These are phyloP conservation scores for Plasmodium billcollinsi DNA, from an alignment of 169 alveolate species.

Conservation along the genomic window DNA sequence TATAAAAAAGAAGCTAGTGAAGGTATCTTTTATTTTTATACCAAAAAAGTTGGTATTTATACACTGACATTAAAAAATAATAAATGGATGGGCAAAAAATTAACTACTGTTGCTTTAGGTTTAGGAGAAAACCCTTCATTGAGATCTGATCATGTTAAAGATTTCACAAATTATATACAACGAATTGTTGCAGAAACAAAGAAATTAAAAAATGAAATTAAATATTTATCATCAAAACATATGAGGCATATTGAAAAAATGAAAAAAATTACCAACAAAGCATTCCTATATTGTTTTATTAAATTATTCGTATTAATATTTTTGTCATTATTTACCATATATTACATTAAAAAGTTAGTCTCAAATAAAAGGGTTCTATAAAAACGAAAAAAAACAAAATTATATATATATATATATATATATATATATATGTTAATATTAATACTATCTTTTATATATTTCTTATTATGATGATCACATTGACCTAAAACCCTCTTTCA, in stretches of 20 bases:
- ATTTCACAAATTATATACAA: conserved; percentile 58
- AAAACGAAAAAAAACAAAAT: not conserved
- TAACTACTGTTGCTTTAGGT: conserved; percentile 73
- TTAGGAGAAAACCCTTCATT: conserved; percentile 69
- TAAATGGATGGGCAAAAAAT: conserved; percentile 57
- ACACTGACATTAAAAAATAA: conserved; percentile 50
- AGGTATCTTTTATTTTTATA: conserved; percentile 70
- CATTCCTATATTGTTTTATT: conserved; percentile 63
- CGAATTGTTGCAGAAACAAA: conserved; percentile 50
- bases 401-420: not conserved
- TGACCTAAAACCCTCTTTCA: no score
- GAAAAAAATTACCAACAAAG: conserved; percentile 72
- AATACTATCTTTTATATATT: not conserved
- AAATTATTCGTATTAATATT: conserved; percentile 68
- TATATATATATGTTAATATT: not conserved
- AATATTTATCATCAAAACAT: conserved; percentile 72
- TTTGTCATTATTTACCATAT: conserved; percentile 63
- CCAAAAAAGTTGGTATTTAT: conserved; percentile 52
- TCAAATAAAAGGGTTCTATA: conserved; percentile 67
- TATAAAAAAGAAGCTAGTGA: conserved; percentile 67
- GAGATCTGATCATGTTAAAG: conserved; percentile 62
- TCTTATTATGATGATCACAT: no score
- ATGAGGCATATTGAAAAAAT: conserved; percentile 64
- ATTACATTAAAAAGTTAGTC: conserved; percentile 70
- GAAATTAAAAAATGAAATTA: conserved; percentile 68